A percentile compares a stretch with the other conserved stretches of the same genome.
Conservation (phyloP, 352 stramenopile genomes). For the Phytophthora boehmeriae region DNA sequence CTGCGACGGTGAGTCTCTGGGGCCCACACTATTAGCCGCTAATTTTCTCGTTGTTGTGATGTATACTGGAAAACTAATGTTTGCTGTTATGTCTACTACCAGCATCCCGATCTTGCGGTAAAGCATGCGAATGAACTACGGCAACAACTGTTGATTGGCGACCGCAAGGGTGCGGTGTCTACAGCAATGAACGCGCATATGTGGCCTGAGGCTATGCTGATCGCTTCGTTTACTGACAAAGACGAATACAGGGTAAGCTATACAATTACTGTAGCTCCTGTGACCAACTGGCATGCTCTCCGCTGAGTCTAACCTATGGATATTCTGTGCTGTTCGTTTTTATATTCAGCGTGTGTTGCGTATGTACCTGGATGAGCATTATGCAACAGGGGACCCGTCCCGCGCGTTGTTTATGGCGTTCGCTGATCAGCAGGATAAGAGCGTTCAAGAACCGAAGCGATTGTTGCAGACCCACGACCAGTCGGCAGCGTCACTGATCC, state of each 20-base stretch:
- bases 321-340: conserved; percentile 10
- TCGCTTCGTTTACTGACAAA: conserved; percentile 85
- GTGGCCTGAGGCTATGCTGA: conserved; percentile 89
- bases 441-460: conserved; percentile 82
- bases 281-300: neutral
- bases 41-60: neutral
- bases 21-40: neutral
- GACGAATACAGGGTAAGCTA: conserved; percentile 80
- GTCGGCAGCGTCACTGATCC: conserved; percentile 50
- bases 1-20: conserved; percentile 35
- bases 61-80: conserved; percentile 4
- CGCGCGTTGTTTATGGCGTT: conserved; percentile 83
- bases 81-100: conserved; percentile 6
- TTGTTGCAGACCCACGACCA: conserved; percentile 54
- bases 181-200: conserved; percentile 81
- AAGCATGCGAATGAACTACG: conserved; percentile 66
- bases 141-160: conserved; percentile 74
- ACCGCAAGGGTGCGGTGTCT: conserved; percentile 78
- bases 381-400: conserved; percentile 74
- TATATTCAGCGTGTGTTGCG: conserved; percentile 62
- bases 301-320: neutral
- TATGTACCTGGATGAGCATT: conserved; percentile 80
- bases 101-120: conserved; percentile 59
- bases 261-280: too few relatives aligned
- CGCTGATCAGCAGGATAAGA: conserved; percentile 85